Base-by-base conservation (phyloP, 441 rosid species). In the Flueggea neowawraea region DNA sequence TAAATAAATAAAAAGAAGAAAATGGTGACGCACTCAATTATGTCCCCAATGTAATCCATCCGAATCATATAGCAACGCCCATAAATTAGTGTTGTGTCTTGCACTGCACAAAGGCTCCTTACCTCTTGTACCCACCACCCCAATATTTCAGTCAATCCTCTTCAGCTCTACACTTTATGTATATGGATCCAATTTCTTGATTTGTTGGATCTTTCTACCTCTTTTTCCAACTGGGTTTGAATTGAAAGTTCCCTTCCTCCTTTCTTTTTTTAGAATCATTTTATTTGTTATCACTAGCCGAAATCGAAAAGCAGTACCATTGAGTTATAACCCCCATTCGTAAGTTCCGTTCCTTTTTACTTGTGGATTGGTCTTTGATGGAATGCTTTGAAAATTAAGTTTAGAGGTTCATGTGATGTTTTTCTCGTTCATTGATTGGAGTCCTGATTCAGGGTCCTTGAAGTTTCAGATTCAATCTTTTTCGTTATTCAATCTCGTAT, bases 161-260 rank as follows among this genome's bases (percentile, higher is more conserved):
- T 15, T 9, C 36, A 32, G 59, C 64, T 43, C 44, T 45, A n/a
- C 32, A 1, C 41, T 61, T 28, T 53, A 60, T 31, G 31, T 65
- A 43, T 44, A 47, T 47, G 54, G 52, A 55, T 70, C 31, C 58
- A 39, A 51, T 32, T 6, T 47, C 11, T 5, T 17, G 6, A 22
- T 49, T 57, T 60, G 60, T 58, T 39, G 71, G 49, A 54, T 67
- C 58, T 56, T 31, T 62, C 16, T 22, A 4, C 15, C 28, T 39
- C 36, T 58, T 44, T 44, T 45, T 16, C 4, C 69, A 57, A 17
- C 16, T 65, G 31, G 22, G 31, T 56, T 48, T 12, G 16, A 65
- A 61, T 22, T 57, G 12, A 55, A 41, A 12, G 13, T 8, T 36
- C 41, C 41, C 41, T 36, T 36, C 28, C 41, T 36, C 41, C 4